Evolutionary conservation across 768 basidiomycete genomes (phyloP), one percentile per base, ranked within the genome.

Genomic region (Tylopilus felleus): DNA sequence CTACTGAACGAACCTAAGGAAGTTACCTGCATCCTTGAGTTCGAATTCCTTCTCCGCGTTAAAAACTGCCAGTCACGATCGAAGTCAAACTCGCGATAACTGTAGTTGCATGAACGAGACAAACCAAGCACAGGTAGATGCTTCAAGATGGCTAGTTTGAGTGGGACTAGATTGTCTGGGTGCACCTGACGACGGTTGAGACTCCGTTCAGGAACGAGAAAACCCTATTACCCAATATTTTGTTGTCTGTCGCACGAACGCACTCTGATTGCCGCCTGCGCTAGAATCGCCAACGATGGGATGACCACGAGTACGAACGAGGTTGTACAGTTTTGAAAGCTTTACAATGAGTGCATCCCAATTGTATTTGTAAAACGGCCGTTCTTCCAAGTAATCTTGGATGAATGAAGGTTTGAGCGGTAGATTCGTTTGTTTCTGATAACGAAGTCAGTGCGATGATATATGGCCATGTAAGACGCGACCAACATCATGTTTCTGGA

Each of bases 231-330:
- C 96, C 97, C 97, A 99, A 65, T 99, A 99, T 69, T 99, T 99
- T 12, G 97, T 98, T 31, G 97, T 99, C 72, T 97, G 94, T 38
- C 97, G 75, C n/a, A 98, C 91, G 65, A 99, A 99, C 2, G 96
- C 97, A 60, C 90, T 97, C 75, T 99, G 97, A 60, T 73, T 89
- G 1, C 96, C 95, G 27, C 97, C 97, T 1, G 97, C 97, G 61
- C 86, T 87, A 2, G 94, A 83, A 66, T 99, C 97, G 22, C 97
- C 97, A 53, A 88, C 82, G 2, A 93, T 87, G 10, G 97, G 97
- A 65, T 98, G 91, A 0, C 97, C 97, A 49, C 97, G 78, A 0
- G 95, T 98, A 46, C 95, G 85, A 17, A 98, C 94, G 33, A 98
- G 86, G 70, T 98, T 88, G 66, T 97, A 98, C 35, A 98, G 73